Conservation (phyloP, 2,329 filamentous ascomycete genomes). For the Samsoniella hepiali region DNA sequence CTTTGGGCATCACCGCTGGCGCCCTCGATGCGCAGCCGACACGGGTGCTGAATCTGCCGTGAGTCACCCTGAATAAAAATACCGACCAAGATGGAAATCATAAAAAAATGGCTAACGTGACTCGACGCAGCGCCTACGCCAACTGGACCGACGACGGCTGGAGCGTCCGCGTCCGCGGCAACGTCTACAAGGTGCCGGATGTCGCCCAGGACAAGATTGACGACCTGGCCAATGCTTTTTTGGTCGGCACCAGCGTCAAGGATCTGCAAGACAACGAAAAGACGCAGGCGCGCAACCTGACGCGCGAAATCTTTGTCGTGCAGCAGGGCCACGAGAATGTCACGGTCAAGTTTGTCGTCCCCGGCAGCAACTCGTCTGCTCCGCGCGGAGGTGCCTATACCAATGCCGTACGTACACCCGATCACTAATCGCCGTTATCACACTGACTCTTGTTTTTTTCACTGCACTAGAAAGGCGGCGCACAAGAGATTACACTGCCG, state of each 20-base stretch:
- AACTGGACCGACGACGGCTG: slow-evolving; percentile 77
- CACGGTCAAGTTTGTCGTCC: slow-evolving; percentile 53
- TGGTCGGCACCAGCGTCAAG: slow-evolving; percentile 53
- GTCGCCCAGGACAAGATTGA: slow-evolving; percentile 63
- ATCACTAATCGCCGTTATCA: background rate
- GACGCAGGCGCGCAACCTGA: slow-evolving; percentile 69
- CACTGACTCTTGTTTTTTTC: background rate
- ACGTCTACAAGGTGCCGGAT: slow-evolving; percentile 76
- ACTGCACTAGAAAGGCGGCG: slow-evolving; percentile 46
- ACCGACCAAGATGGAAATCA: no score
- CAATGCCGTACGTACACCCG: slow-evolving; percentile 36
- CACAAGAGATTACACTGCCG: slow-evolving; percentile 61
- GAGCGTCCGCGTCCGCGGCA: slow-evolving; percentile 74
- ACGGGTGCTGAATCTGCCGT: slow-evolving; percentile 67
- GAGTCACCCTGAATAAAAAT: slow-evolving; percentile 10
- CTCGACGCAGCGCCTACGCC: slow-evolving; percentile 51
- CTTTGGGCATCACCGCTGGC: slow-evolving; percentile 55
- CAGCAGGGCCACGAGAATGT: slow-evolving; percentile 63
- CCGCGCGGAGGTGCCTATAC: slow-evolving; percentile 48
- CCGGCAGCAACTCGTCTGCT: slow-evolving; percentile 26
- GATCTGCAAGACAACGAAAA: slow-evolving; percentile 57
- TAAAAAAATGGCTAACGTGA: background rate
- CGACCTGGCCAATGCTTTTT: slow-evolving; percentile 61
- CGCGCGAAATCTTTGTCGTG: slow-evolving; percentile 69
- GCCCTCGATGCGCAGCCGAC: slow-evolving; percentile 63